Evolutionary conservation across 2,329 filamentous ascomycete genomes (phyloP).

Genomic region (Arachnopeziza araneosa): DNA sequence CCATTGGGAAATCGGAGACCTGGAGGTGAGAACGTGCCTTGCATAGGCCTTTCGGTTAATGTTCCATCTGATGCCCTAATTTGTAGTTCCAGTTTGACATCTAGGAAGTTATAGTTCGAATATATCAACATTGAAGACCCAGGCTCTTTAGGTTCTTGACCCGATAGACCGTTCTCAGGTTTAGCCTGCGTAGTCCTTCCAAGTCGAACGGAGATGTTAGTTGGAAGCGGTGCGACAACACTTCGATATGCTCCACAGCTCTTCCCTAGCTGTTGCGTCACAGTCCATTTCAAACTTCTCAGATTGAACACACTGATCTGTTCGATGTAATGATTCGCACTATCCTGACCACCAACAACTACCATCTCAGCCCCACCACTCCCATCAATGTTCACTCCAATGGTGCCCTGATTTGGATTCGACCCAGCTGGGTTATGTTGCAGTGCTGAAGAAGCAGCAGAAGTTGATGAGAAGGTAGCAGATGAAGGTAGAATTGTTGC

Average conservation of each 20-base stretch:
- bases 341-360: constrained; percentile 92
- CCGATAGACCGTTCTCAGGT: constrained; percentile 36
- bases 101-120: constrained; percentile 97
- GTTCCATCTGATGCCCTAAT: constrained; percentile 79
- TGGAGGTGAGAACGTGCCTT: constrained; percentile 77
- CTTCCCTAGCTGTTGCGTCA: constrained; percentile 77
- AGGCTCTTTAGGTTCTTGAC: constrained; percentile 50
- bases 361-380: constrained; percentile 94
- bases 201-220: constrained; percentile 58
- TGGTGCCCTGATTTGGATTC: constrained; percentile 81
- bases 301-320: constrained; percentile 98
- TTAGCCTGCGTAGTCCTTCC: constrained; percentile 46
- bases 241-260: constrained; percentile 96
- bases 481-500: constrained; percentile 87
- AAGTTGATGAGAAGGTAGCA: constrained; percentile 77
- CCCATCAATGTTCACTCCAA: constrained; percentile 86
- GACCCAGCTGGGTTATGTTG: constrained; percentile 80
- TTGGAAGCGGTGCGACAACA: constrained; percentile 79
- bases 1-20: constrained; percentile 94
- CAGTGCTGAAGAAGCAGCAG: constrained; percentile 77
- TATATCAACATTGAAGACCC: constrained; percentile 87
- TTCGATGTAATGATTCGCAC: constrained; percentile 97
- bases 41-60: constrained; percentile 84
- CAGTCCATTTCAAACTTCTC: constrained; percentile 91
- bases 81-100: constrained; percentile 93